Conservation (phyloP, 2,329 filamentous ascomycete genomes). For the Nemania bipapillata region DNA sequence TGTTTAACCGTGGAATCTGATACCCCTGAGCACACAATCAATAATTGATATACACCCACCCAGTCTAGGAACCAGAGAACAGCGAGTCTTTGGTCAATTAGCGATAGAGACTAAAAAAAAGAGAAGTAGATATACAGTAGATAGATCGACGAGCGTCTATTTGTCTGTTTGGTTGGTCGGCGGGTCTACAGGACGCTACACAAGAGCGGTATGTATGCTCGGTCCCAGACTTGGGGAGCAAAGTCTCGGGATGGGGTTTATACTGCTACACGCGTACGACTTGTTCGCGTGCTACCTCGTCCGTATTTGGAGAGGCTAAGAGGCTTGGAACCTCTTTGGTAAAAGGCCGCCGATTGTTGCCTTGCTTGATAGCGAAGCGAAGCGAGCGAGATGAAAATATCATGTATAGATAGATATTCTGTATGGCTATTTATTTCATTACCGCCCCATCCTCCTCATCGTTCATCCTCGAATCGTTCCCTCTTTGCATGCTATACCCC, state of each 20-base stretch:
- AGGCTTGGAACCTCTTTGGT: not conserved
- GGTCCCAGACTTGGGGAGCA: not conserved
- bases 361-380: not conserved
- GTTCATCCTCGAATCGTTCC: not conserved
- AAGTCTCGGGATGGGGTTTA: not conserved
- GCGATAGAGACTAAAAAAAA: constrained; percentile 15
- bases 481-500: not conserved
- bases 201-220: too few relatives aligned
- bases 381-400: not conserved
- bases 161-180: not conserved
- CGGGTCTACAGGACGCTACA: not conserved
- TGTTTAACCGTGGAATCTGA: constrained; percentile 94
- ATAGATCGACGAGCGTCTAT: not conserved
- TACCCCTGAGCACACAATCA: too few relatives aligned
- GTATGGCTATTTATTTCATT: not conserved
- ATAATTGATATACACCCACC: too few relatives aligned
- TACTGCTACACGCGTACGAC: not conserved
- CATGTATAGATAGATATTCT: constrained; percentile 1
- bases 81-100: not conserved
- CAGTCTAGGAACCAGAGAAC: too few relatives aligned
- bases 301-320: not conserved
- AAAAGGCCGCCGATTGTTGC: constrained; percentile 4
- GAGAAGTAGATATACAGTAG: not conserved
- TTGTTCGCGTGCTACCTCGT: not conserved
- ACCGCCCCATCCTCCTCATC: not conserved